Base-by-base conservation (phyloP, 441 rosid genomes). In the Euphorbia celastroides region DNA sequence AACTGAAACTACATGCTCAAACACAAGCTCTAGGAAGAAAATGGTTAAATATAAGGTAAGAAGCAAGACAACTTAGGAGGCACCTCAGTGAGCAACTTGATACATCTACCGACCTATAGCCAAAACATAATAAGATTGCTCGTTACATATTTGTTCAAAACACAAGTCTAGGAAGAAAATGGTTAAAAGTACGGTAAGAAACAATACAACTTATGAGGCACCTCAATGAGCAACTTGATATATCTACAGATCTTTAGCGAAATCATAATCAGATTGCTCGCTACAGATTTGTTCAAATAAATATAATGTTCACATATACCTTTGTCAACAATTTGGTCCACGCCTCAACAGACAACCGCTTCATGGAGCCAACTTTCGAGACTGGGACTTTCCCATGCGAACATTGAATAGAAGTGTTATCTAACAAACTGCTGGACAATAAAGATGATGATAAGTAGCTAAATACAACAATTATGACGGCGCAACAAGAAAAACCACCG, bases 401-500 rank as follows among this genome's bases (percentile, higher is more conserved):
- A 72, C 99, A 94, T 59, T 86, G 94, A 68, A 94, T 79, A 72
- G 83, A 73, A 17, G 84, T 79, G 77, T 94, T 94, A 84, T 92
- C 89, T 76, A 94, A 72, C 74, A 69, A 72, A 52, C 95, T 88
- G 78, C 86, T 79, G 56, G 54, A 73, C 10, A 69, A 60, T 38
- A 67, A n/a, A 67, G 25, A 25, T 34, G 28, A 13, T 13, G 7
- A 56, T 57, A 14, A 14, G 28, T 34, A 31, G 36, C 70, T 48
- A 27, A 26, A 59, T 12, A 5, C 51, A 48, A 23, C 16, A 22
- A 44, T 68, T 36, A 25, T 32, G 38, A 41, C 22, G 41, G 41
- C n/a, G 19, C 17, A 63, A 30, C 44, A 64, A 41, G 11, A 26
- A 48, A 32, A 57, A 67, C 16, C 62, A 55, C 16, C 25, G 23